Evolutionary conservation across 257 asterid genomes (phyloP).

Genomic region (Ocimum tenuiflorum): DNA sequence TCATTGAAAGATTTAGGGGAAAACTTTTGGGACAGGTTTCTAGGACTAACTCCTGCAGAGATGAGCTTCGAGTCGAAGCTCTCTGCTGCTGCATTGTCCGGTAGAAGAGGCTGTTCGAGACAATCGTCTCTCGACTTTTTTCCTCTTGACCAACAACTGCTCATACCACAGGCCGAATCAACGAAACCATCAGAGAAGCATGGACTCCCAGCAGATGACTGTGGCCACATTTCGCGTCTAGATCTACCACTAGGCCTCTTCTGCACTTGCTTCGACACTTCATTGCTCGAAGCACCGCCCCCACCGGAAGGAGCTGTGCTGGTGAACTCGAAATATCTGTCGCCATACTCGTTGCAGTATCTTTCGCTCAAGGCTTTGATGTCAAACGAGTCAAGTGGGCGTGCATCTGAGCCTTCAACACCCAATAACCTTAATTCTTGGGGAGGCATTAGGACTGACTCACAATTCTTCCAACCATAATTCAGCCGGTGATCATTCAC

Average conservation of each 20-base stretch:
- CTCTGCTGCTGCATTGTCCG: too few species aligned
- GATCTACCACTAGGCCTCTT: conserved; percentile 17
- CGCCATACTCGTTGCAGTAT: conserved; percentile 25
- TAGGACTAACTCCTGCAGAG: conserved; percentile 37
- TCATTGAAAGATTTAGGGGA: conserved; percentile 67
- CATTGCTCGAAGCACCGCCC: conserved; percentile 52
- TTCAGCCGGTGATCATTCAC: conserved; percentile 28
- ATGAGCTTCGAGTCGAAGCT: conserved; percentile 23
- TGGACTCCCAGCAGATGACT: conserved; percentile 47
- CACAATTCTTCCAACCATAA: too few species aligned
- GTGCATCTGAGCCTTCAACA: too few species aligned
- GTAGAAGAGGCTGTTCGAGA: conserved; percentile 54
- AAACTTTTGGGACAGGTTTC: conserved; percentile 53
- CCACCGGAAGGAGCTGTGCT: conserved; percentile 21
- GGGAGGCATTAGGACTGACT: too few species aligned
- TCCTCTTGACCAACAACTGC: conserved; percentile 68
- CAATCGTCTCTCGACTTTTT: conserved; percentile 48
- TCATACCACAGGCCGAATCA: conserved; percentile 61
- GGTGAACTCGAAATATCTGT: conserved; percentile 28
- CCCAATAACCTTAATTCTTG: too few species aligned
- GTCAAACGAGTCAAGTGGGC: too few species aligned
- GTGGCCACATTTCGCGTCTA: conserved; percentile 18
- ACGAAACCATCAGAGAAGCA: conserved; percentile 32
- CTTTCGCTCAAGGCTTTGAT: conserved; percentile 30
- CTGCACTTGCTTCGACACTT: conserved; percentile 26